Evolutionary conservation across 2,329 filamentous ascomycete species (phyloP), one percentile per base, ranked within the genome.

Genomic region (Paecilomyces sp.): DNA sequence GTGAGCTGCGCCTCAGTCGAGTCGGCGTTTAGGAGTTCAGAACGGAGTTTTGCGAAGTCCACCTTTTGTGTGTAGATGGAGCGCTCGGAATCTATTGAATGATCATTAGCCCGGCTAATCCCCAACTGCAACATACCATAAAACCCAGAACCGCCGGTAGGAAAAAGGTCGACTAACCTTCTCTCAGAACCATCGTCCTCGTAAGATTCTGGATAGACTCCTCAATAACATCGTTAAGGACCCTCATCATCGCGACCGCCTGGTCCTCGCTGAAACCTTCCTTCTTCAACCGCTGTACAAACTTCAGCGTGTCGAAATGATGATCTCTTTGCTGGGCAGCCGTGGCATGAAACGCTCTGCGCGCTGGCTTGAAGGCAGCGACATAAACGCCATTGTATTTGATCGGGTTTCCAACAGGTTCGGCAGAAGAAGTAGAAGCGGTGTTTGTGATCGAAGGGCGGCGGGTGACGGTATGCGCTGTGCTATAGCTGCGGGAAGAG

Each of bases 191-290:
- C 94, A 99, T 99, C 15, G 93, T 97, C 64, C 93, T 88, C 0
- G 93, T 97, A 56, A 99, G 83, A 76, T 97, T 97, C 74, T 97
- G 93, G 67, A 99, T 97, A 73, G 91, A 96, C 78, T 99, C 94
- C 74, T 97, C 91, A 65, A 99, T 97, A 9, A 97, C 93, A 74
- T 97, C 92, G 76, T 92, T 92, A 47, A 99, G 81, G 6, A 97
- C 91, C 73, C 90, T 91, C 94, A 99, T 97, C 89, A 97, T 94
- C n/a, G 94, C 93, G 28, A 91, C 92, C 2, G 92, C 88, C 77
- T 99, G 94, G 66, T 92, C 89, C 75, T 97, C 93, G 25, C 91
- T 96, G 74, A 97, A 97, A 0, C 94, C 94, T 74, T 99, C 94
- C 65, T 85, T 85, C 74, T 93, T 88, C 50, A 99, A 81, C 57